These are phyloP conservation scores for Eucalyptus pauciflora DNA, from an alignment of 345 rosid species.

Conservation along the genomic window DNA sequence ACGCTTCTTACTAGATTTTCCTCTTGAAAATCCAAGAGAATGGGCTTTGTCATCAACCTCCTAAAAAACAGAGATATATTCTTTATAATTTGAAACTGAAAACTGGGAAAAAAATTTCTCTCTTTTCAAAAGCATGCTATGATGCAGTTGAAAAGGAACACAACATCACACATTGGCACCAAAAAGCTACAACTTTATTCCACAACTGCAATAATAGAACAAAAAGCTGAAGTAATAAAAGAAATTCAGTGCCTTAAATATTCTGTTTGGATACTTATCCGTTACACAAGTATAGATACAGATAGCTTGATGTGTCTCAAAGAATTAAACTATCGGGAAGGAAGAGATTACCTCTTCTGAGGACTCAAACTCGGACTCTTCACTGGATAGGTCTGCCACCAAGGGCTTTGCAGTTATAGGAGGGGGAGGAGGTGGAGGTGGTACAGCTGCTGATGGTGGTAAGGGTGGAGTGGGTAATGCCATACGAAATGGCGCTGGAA, in stretches of 20 bases:
- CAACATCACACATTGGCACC: neutral
- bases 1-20: constrained; percentile 48
- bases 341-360: constrained; percentile 55
- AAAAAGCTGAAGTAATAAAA: neutral
- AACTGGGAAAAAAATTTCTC: neutral
- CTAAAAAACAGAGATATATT: neutral
- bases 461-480: constrained; percentile 91
- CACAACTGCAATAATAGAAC: neutral
- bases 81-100: neutral
- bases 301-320: neutral
- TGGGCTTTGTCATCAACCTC: constrained; percentile 16
- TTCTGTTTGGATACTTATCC: neutral
- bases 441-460: constrained; percentile 46
- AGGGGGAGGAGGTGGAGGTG: constrained; percentile 29
- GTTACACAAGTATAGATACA: neutral
- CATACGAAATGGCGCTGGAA: constrained; percentile 94
- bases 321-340: neutral
- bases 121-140: neutral
- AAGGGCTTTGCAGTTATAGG: constrained; percentile 21
- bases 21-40: constrained; percentile 2
- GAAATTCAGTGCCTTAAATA: neutral
- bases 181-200: neutral
- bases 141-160: neutral
- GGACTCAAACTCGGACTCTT: constrained; percentile 93
- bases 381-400: constrained; percentile 44